Conservation (phyloP, 208 protist species). For the Blastocrithidia nonstop region DNA sequence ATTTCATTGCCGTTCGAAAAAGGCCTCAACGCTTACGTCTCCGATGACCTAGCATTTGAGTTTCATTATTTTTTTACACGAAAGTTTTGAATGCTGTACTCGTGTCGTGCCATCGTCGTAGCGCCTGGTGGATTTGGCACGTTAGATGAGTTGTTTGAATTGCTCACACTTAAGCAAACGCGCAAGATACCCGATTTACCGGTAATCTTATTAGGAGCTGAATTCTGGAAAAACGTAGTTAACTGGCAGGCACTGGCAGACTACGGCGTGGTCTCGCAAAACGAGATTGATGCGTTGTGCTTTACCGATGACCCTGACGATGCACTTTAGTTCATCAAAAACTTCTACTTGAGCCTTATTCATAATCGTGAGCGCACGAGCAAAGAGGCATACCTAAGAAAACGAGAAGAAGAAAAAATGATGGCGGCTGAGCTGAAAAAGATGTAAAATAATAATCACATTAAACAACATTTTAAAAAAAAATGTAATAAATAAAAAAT, state of each 20-base stretch:
- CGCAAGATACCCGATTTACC: constrained; percentile 76
- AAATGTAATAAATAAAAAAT: too few species aligned
- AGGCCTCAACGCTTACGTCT: constrained; percentile 81
- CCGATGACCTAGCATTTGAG: constrained; percentile 77
- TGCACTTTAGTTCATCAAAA: constrained; percentile 57
- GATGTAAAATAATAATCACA: too few species aligned
- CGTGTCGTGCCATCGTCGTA: constrained; percentile 76
- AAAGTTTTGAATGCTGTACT: constrained; percentile 93
- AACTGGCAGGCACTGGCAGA: constrained; percentile 82
- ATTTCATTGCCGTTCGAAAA: constrained; percentile 89
- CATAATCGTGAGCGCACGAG: too few species aligned
- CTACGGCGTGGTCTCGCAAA: constrained; percentile 75
- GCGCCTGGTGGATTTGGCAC: constrained; percentile 87
- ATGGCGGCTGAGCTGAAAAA: too few species aligned
- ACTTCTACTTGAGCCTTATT: constrained; percentile 36
- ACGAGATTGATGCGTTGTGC: constrained; percentile 62
- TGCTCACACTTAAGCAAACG: constrained; percentile 84
- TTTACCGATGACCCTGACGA: constrained; percentile 80
- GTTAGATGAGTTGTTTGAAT: constrained; percentile 85
- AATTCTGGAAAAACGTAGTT: constrained; percentile 79
- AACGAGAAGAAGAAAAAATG: too few species aligned
- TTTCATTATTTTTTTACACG: constrained; percentile 93
- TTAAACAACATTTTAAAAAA: too few species aligned
- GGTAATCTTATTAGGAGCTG: constrained; percentile 66
- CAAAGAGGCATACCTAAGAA: too few species aligned